phyloP scores from a whole-genome alignment of 2,329 filamentous ascomycete genomes.

The Geosmithia morbida region DNA sequence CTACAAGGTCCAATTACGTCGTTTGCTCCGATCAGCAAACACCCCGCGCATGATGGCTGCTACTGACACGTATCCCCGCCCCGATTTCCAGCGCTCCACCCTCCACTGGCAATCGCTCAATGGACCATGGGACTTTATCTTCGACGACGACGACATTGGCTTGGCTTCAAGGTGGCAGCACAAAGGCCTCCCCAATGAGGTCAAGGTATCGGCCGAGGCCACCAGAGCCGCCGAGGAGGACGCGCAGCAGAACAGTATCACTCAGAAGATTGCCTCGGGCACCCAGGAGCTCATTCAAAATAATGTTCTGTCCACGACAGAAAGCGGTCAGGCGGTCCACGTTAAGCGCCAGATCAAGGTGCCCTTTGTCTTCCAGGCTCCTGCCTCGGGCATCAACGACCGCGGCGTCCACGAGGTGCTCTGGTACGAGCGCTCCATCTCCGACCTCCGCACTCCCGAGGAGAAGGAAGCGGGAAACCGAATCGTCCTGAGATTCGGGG shows the following conservation, averaged over 20 bases:
- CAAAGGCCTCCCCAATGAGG: constrained; percentile 28
- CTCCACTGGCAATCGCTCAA: constrained; percentile 47
- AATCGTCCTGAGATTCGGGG: constrained; percentile 40
- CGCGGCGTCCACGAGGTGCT: constrained; percentile 50
- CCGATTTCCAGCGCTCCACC: constrained; percentile 43
- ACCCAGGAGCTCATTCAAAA: constrained; percentile 30
- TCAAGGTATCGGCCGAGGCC: constrained; percentile 12
- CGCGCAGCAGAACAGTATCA: constrained; percentile 15
- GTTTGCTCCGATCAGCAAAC: not conserved
- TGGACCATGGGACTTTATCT: constrained; percentile 48
- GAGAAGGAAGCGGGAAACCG: constrained; percentile 25
- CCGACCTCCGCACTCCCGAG: constrained; percentile 28
- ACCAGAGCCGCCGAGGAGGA: constrained; percentile 8
- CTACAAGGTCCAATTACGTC: not conserved
- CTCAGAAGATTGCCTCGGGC: constrained; percentile 31
- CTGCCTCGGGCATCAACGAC: constrained; percentile 47
- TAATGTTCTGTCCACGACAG: constrained; percentile 20
- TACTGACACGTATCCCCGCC: constrained; percentile 40
- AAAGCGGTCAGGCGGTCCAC: constrained; percentile 15
- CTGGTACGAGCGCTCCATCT: constrained; percentile 46
- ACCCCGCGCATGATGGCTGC: not conserved
- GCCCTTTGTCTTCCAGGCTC: constrained; percentile 51
- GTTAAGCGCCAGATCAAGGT: constrained; percentile 41
- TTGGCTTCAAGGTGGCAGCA: constrained; percentile 37
- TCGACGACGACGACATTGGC: constrained; percentile 49